phyloP scores from a whole-genome alignment of 1,284 basidiomycete species.

The Tremellales sp. region DNA sequence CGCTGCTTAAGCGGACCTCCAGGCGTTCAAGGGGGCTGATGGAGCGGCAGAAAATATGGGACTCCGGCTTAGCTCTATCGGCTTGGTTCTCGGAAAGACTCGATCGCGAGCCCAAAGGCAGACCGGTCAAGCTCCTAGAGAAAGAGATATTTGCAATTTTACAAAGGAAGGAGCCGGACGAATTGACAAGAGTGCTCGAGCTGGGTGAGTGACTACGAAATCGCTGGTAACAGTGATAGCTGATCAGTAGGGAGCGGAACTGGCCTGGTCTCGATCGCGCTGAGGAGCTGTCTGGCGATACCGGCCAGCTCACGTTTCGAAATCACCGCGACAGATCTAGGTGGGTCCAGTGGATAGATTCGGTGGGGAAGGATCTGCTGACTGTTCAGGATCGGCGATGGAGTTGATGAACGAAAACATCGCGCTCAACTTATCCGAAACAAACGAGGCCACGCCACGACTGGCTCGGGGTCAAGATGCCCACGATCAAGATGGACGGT shows the following conservation, averaged over 20 bases:
- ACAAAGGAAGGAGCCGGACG: no score
- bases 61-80: constrained; percentile 75
- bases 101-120: not conserved
- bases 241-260: constrained; percentile 67
- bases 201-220: constrained; percentile 60
- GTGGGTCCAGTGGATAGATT: constrained; percentile 56
- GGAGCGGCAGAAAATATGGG: constrained; percentile 77
- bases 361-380: not conserved
- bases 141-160: no score
- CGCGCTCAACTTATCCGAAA: constrained; percentile 48
- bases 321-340: constrained; percentile 61
- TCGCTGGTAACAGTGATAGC: not conserved
- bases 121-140: constrained; percentile 6
- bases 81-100: constrained; percentile 56
- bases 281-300: constrained; percentile 54
- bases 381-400: constrained; percentile 66
- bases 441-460: not conserved
- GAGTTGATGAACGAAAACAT: constrained; percentile 71
- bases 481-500: not conserved
- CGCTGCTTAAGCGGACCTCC: not conserved
- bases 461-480: not conserved
- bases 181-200: constrained; percentile 58
- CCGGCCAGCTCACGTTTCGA: not conserved
- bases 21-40: not conserved
- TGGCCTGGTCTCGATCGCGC: constrained; percentile 68